phyloP scores from a whole-genome alignment of 768 basidiomycete genomes.

The Naganishia vaughanmartiniae region DNA sequence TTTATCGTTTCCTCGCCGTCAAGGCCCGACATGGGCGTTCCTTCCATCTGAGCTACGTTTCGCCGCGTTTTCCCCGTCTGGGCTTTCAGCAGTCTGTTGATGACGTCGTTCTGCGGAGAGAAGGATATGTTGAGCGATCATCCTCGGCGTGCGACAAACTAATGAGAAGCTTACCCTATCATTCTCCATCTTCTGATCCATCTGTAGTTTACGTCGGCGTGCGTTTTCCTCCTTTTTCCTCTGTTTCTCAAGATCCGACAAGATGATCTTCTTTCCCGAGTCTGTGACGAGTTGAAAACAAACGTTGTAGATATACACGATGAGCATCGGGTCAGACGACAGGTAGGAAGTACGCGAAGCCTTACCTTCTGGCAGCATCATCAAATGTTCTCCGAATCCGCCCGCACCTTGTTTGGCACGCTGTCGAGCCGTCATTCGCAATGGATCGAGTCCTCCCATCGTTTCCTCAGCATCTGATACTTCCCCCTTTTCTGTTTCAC shows the following conservation, averaged over 20 bases:
- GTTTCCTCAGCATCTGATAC: slow-evolving; percentile 19
- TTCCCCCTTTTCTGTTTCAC: slow-evolving; percentile 2
- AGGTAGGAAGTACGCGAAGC: no score
- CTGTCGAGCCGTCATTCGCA: slow-evolving; percentile 47
- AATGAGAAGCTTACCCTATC: slow-evolving; percentile 43
- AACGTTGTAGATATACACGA: not conserved
- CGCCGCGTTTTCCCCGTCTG: slow-evolving; percentile 45
- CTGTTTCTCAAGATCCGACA: slow-evolving; percentile 48
- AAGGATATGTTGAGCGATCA: not conserved
- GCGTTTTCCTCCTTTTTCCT: slow-evolving; percentile 49
- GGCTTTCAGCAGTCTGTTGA: slow-evolving; percentile 49
- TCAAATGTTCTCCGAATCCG: slow-evolving; percentile 41
- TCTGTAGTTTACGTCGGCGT: slow-evolving; percentile 47
- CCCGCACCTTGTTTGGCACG: slow-evolving; percentile 43
- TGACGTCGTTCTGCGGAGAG: slow-evolving; percentile 45
- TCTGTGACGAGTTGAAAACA: not conserved
- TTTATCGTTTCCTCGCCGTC: slow-evolving; percentile 25
- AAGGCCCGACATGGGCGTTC: slow-evolving; percentile 30
- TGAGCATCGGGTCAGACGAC: not conserved
- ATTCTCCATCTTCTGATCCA: slow-evolving; percentile 49
- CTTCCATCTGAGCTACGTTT: slow-evolving; percentile 32
- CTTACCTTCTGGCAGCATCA: slow-evolving; percentile 46
- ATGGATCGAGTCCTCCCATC: slow-evolving; percentile 3
- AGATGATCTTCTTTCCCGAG: slow-evolving; percentile 38
- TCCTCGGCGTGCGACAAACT: not conserved